Evolutionary conservation across 2,329 filamentous ascomycete genomes (phyloP), one percentile per base, ranked within the genome.

Genomic region (Hypoxylon sp.): DNA sequence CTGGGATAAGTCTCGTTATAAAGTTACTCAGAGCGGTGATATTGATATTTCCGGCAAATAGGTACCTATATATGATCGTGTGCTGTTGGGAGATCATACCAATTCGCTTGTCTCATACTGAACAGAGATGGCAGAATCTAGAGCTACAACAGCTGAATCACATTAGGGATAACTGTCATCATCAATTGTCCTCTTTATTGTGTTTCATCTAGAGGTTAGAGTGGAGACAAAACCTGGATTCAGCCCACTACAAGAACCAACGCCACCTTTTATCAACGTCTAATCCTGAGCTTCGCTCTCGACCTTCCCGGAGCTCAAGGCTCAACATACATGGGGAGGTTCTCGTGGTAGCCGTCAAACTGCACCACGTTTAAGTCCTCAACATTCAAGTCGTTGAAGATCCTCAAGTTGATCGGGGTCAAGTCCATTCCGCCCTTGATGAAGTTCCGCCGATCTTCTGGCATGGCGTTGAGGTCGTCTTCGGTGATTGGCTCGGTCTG

Each of bases 1-100:
- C 1, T 93, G 91, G 89, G 77, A 78, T 51, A 73, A 71, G 54
- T 62, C 67, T 13, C 72, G 74, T 11, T 78, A 78, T 51, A 74
- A 64, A 52, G 51, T 19, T 22, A 17, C 44, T 35, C 19, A 24
- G 50, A 31, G 31, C 9, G 26, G 29, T 9, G 19, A 35, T 5
- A 11, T 24, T 55, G 19, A 35, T 5, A 11, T 24, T 55, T 19
- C 17, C 0, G n/a, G 24, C 22, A 26, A 24, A 6, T 13, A 22
- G n/a, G 5, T 10, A n/a, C n/a, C n/a, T n/a, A 52, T 5, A 26
- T 47, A 52, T 26, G 22, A 35, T 11, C 6, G 9, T 46, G 13
- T 13, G 14, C 42, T 39, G 9, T 39, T 19, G 29, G 19, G 8
- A 14, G 9, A 11, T 24, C 5, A 17, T 29, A 29, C 8, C 48